Base-by-base conservation (phyloP, 768 basidiomycete genomes). In the Mrakia gelida region DNA sequence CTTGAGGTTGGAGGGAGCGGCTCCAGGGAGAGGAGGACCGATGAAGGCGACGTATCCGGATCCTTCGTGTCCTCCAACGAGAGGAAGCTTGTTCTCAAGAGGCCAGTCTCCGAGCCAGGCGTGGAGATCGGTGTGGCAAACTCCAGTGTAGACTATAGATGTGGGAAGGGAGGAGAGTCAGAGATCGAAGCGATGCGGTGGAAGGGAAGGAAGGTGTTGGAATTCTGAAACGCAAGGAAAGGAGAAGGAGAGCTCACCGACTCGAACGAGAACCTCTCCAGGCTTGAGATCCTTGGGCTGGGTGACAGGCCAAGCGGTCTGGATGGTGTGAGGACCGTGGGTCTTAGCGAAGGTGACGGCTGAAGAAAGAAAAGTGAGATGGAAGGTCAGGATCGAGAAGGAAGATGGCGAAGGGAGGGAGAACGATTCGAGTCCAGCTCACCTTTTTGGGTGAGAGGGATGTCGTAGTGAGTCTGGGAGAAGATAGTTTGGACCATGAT, bases 51-150 rank as follows among this genome's bases (percentile, higher is more conserved):
- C 85, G 62, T 87, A 85, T 26, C 94, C 93, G 18, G 92, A 92
- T 80, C 93, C 93, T 85, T 94, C 91, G 82, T 94, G 93, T 0
- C 94, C 92, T 23, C 92, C 92, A 76, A 93, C 88, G 70, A 93
- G 88, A 0, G 91, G 91, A 0, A 86, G 76, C 70, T 86, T 88
- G 49, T 89, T 86, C n/a, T 87, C 84, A 15, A 92, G 77, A 0
- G 94, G 94, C 94, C 94, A 95, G 82, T 95, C 94, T 63, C 88
- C 89, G 56, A 88, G 84, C 54, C 88, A 88, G 38, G 90, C 90
- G 81, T 94, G 93, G 21, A 92, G 87, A 81, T 94, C 43, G 38
- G 91, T 92, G 82, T 93, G 92, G 85, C 93, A 94, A n/a, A 93
- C 67, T 70, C 67, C 67, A 8, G 67, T 70, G 67, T 70, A 70